A percentile compares a stretch with the other conserved stretches of the same genome.
These are phyloP conservation scores for Erysimum cheiranthoides DNA, from an alignment of 345 rosid genomes.

Conservation along the genomic window DNA sequence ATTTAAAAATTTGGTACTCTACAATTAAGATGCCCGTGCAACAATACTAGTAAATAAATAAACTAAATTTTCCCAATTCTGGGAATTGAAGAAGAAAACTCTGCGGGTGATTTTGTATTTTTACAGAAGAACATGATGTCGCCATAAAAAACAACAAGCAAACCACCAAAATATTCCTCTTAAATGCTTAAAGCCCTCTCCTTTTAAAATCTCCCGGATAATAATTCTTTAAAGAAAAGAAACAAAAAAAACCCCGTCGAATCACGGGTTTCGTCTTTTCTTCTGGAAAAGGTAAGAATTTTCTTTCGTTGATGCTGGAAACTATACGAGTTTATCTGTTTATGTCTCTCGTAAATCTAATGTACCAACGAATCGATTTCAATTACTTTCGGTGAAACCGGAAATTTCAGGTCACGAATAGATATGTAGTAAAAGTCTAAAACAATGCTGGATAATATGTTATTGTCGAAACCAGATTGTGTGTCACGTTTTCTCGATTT, in stretches of 20 bases:
- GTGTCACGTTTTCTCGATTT: slow-evolving; percentile 25
- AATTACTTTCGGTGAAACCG: neutral
- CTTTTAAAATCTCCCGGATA: slow-evolving; percentile 7
- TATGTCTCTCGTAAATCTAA: too few relatives aligned
- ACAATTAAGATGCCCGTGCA: too few relatives aligned
- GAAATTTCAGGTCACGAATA: neutral
- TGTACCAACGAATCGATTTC: slow-evolving; percentile 16
- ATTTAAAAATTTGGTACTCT: too few relatives aligned
- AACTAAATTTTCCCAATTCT: too few relatives aligned
- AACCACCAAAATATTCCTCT: neutral
- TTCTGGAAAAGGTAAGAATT: slow-evolving; percentile 30
- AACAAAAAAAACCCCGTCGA: too few relatives aligned
- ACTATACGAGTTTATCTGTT: neutral
- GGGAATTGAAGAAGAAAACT: neutral
- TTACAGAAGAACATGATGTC: slow-evolving; percentile 20
- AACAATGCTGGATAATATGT: slow-evolving; percentile 12
- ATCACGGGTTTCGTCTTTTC: slow-evolving; percentile 31
- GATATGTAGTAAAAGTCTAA: too few relatives aligned
- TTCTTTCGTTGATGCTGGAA: too few relatives aligned
- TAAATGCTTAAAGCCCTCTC: slow-evolving; percentile 34
- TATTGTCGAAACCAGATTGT: slow-evolving; percentile 9
- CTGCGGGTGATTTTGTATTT: slow-evolving; percentile 8
- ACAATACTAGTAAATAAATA: too few relatives aligned
- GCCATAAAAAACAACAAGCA: slow-evolving; percentile 20
- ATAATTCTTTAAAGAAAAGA: slow-evolving; percentile 10